Base-by-base conservation (phyloP, 257 asterid genomes). In the Nicotiana benthamiana region DNA sequence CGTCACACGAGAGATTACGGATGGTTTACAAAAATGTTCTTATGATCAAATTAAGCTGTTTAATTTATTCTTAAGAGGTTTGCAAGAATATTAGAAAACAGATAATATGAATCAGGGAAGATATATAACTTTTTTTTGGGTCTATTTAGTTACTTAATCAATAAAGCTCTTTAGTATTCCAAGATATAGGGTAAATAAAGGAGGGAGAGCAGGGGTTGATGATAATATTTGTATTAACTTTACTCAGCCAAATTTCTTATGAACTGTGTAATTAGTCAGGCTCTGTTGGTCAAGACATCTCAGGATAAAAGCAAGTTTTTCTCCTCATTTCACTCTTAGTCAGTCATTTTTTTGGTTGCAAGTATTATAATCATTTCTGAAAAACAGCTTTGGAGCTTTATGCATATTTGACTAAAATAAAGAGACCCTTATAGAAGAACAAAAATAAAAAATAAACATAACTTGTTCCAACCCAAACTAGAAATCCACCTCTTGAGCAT, bases 211-310 rank as follows among this genome's bases (percentile, higher is more conserved):
- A 89, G 82, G 80, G 85, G 86, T 88, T 90, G 82, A 89, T 92
- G 83, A 89, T 90, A 70, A 89, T 90, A 70, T 84, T 82, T 82
- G 80, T 86, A 85, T 86, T 34, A 81, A 91, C 87, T 90, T 90
- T 88, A 82, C 63, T 86, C 83, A 83, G 88, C 85, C 83, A 83
- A 67, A 82, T 80, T 84, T 82, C 86, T 75, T 80, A 84, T 83
- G 82, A 89, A 79, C 87, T 79, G 88, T 86, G 89, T 86, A 83
- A 88, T 87, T 85, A 84, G 85, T 84, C 88, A 83, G 85, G 77
- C 78, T 34, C 64, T 86, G 87, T 82, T 86, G 86, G 83, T 85
- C 84, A 83, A 75, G 79, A 82, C 84, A 81, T 84, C 64, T 84
- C 80, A 76, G 67, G 24, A 74, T 51, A 36, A 60, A 67, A 77